These are phyloP conservation scores for Fusarium oxysporum DNA, from an alignment of 2,329 filamentous ascomycete genomes.

Conservation along the genomic window DNA sequence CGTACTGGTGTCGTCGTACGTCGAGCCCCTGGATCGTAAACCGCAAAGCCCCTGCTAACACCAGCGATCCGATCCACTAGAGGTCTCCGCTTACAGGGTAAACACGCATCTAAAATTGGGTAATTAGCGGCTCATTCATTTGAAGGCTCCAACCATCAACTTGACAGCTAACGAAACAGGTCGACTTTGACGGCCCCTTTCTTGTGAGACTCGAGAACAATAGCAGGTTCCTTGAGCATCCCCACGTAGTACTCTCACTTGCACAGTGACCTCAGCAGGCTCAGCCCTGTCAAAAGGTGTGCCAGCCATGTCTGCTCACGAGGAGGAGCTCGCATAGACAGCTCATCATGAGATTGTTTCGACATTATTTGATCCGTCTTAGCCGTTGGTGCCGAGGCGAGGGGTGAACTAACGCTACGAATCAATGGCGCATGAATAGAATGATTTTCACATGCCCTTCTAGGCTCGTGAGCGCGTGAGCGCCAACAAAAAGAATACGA, in stretches of 20 bases:
- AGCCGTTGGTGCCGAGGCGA: conserved; percentile 41
- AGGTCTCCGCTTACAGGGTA: conserved; percentile 35
- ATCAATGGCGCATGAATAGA: conserved; percentile 10
- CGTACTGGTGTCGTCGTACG: conserved; percentile 32
- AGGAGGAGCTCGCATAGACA: conserved; percentile 8
- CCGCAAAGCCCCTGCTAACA: conserved; percentile 18
- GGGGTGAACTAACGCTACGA: conserved; percentile 2
- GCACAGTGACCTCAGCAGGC: conserved; percentile 9
- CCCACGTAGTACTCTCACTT: background rate
- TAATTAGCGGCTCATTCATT: conserved; percentile 34
- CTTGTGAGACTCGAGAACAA: background rate
- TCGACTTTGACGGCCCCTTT: conserved; percentile 23
- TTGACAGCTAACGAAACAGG: conserved; percentile 26
- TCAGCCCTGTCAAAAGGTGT: background rate
- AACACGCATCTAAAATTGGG: conserved; percentile 34
- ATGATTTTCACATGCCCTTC: conserved; percentile 35
- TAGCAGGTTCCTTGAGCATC: background rate
- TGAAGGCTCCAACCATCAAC: conserved; percentile 14
- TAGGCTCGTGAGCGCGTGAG: conserved; percentile 34
- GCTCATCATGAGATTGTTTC: conserved; percentile 22
- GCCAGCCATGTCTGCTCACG: conserved; percentile 6
- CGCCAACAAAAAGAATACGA: conserved; percentile 32
- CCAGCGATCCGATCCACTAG: conserved; percentile 39
- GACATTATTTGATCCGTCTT: conserved; percentile 7
- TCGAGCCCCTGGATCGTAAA: conserved; percentile 32